Base-by-base conservation (phyloP, 75 land plant species). In the Selaginella moellendorffii region DNA sequence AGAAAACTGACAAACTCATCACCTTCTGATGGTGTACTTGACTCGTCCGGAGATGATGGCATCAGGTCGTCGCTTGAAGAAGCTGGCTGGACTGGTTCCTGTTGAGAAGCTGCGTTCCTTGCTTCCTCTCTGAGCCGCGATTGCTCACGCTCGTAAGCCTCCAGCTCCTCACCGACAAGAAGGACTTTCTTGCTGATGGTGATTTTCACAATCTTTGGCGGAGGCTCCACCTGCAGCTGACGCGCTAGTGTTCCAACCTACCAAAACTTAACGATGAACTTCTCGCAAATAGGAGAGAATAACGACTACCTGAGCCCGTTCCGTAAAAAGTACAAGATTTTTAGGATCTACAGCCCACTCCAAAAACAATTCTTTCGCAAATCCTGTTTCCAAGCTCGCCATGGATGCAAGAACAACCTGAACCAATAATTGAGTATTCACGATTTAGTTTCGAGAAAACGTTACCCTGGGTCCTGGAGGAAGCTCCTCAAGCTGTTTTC, bases 321-420 rank as follows among this genome's bases (percentile, higher is more conserved):
- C 97, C 14, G 93, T 85, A 70, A 91, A 91, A 30, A 91, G 82
- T 23, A 91, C 81, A 20, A 87, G 83, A 63, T 91, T 91, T 68
- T 74, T 78, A 28, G 81, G 59, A 52, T 87, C 97, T 59, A 71
- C 72, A 54, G 97, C 92, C 93, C 85, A 87, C 52, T 91, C 93
- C 28, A 81, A 81, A 76, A 91, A 91, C 36, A 91, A 77, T 42
- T 91, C 93, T 68, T 85, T 84, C 53, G 97, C 86, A 68, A 82
- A 91, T 0, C 97, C 97, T 21, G 76, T 78, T 71, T 91, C 97
- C 76, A 91, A 80, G 74, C 97, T 91, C 18, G 88, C 93, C 93
- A 87, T 87, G 2, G 97, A 91, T 73, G 97, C 82, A 66, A 91
- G 74, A 63, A 91, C 88, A 60, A 91, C 82, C 97, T 91, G 8